These are phyloP conservation scores for Backusella macrospora DNA, from an alignment of 192 early-diverging fungal species.

Conservation along the genomic window DNA sequence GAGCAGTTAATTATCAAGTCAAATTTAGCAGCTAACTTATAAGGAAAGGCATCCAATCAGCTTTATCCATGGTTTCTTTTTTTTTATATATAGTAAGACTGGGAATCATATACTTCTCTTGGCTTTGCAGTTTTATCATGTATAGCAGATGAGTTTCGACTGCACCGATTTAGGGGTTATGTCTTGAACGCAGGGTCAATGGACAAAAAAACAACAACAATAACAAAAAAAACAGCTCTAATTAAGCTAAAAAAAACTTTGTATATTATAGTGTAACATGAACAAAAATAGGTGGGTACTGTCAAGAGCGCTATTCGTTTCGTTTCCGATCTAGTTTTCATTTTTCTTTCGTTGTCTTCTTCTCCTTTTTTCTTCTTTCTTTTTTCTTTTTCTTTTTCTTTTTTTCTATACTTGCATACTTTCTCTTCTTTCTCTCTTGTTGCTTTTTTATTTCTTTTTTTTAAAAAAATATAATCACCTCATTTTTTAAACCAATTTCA, in stretches of 20 bases:
- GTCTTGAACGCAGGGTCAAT: neutral
- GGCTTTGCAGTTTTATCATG: neutral
- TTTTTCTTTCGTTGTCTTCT: neutral
- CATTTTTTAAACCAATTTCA: neutral
- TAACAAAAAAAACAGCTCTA: neutral
- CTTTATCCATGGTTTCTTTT: neutral
- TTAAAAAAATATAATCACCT: neutral
- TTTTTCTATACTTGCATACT: neutral
- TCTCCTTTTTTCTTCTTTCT: neutral
- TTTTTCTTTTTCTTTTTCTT: neutral
- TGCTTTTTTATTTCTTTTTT: neutral
- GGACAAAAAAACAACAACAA: no score
- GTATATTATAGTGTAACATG: neutral
- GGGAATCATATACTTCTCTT: neutral
- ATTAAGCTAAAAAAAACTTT: neutral
- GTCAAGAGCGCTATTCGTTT: neutral
- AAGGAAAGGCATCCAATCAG: neutral
- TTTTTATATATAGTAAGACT: neutral
- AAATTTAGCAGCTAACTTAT: neutral
- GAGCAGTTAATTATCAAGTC: constrained; percentile 1
- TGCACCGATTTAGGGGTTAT: constrained; percentile 9
- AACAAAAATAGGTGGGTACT: neutral
- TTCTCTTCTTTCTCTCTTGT: neutral
- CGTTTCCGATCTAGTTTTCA: constrained; percentile 5
- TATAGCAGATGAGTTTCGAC: constrained; percentile 2